phyloP scores from a whole-genome alignment of 345 rosid genomes.

The Dimocarpus longan region DNA sequence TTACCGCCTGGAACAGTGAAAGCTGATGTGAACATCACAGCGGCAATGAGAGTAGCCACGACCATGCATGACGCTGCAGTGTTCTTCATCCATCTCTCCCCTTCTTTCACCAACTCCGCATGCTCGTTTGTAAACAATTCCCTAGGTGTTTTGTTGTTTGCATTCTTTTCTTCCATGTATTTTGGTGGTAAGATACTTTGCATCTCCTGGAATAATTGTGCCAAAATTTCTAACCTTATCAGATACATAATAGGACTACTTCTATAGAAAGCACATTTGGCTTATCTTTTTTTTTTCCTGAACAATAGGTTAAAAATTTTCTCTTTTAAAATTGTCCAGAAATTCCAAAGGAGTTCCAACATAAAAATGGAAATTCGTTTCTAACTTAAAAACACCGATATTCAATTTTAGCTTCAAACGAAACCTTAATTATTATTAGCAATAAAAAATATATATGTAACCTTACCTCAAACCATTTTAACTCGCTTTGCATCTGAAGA shows the following conservation, averaged over 20 bases:
- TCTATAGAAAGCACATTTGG: too few species aligned
- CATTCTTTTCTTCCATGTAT: background rate
- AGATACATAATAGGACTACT: background rate
- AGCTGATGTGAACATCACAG: slow-evolving; percentile 15
- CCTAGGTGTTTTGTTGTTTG: background rate
- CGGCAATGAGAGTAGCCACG: slow-evolving; percentile 20
- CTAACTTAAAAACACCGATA: too few species aligned
- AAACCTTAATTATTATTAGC: too few species aligned
- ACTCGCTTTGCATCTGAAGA: slow-evolving; percentile 38
- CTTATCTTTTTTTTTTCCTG: too few species aligned
- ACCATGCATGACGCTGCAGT: slow-evolving; percentile 14
- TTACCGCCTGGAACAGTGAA: slow-evolving; percentile 21
- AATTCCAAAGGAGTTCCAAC: too few species aligned
- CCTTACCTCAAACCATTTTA: slow-evolving; percentile 40
- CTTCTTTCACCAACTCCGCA: slow-evolving; percentile 7
- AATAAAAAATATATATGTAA: too few species aligned
- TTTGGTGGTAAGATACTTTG: background rate
- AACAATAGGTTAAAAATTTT: too few species aligned
- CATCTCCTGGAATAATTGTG: slow-evolving; percentile 9
- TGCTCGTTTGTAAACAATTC: slow-evolving; percentile 2
- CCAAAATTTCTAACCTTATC: background rate
- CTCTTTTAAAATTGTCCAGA: background rate
- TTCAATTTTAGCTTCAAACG: too few species aligned
- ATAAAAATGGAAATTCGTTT: too few species aligned
- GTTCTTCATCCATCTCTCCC: slow-evolving; percentile 25